Conservation (phyloP, 1,139 yeast species). For the Geotrichum histeridarum region DNA sequence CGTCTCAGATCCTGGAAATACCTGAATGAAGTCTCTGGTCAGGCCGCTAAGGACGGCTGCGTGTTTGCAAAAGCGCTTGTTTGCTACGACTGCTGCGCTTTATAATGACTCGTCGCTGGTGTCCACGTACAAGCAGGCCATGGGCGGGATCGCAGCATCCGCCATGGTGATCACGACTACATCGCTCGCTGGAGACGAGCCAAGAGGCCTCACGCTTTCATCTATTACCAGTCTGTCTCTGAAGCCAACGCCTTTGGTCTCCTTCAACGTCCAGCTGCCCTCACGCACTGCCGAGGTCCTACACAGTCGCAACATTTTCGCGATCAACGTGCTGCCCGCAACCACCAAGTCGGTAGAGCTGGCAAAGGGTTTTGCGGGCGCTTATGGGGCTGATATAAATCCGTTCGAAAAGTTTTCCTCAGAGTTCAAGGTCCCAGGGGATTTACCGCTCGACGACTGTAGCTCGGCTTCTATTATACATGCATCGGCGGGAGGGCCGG, state of each 20-base stretch:
- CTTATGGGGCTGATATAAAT: slow-evolving; percentile 35
- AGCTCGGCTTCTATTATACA: not conserved
- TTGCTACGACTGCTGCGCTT: no score
- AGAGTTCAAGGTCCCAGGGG: slow-evolving; percentile 41
- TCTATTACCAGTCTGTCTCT: slow-evolving; percentile 76
- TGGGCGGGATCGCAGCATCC: slow-evolving; percentile 6
- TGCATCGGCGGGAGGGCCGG: not conserved
- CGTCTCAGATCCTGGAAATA: no score
- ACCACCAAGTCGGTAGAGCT: slow-evolving; percentile 44
- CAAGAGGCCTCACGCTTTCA: slow-evolving; percentile 68
- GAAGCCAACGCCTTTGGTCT: slow-evolving; percentile 65
- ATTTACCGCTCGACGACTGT: not conserved
- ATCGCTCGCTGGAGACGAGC: slow-evolving; percentile 21
- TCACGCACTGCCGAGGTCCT: slow-evolving; percentile 66
- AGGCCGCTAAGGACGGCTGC: no score
- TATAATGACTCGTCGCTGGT: not conserved
- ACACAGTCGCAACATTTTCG: slow-evolving; percentile 53
- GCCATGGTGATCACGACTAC: slow-evolving; percentile 22
- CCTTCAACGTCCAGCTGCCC: slow-evolving; percentile 78
- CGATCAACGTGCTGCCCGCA: slow-evolving; percentile 72
- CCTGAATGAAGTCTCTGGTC: no score
- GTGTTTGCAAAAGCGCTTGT: no score
- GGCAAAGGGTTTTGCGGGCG: slow-evolving; percentile 36
- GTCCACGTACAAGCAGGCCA: slow-evolving; percentile 4
- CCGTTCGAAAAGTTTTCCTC: slow-evolving; percentile 31